Evolutionary conservation across 345 rosid species (phyloP).

Genomic region (Trapa bicornis): DNA sequence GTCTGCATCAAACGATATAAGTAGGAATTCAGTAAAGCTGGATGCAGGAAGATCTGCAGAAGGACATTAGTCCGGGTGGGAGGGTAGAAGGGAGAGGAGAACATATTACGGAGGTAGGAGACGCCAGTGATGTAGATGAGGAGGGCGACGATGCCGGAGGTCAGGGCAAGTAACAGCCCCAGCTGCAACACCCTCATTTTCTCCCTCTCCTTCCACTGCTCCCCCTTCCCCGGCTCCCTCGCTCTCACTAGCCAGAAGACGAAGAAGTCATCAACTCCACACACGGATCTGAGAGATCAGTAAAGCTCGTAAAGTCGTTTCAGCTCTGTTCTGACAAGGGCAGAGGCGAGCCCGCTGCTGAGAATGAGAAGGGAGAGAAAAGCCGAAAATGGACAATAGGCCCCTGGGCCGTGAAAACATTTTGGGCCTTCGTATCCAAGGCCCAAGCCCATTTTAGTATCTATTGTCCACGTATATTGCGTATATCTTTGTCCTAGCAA

Average conservation of each 20-base stretch:
- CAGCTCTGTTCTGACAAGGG: no score
- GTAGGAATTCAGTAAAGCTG: slow-evolving; percentile 3
- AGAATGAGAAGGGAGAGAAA: no score
- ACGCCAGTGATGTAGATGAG: slow-evolving; percentile 70
- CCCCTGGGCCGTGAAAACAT: no score
- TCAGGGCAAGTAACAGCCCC: slow-evolving; percentile 41
- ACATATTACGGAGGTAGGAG: slow-evolving; percentile 38
- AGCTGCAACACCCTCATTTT: slow-evolving; percentile 59
- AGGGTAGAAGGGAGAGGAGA: slow-evolving; percentile 4
- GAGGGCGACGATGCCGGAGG: slow-evolving; percentile 62
- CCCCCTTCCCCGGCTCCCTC: background rate
- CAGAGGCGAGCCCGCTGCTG: no score
- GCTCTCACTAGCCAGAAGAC: background rate
- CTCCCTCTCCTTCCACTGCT: background rate
- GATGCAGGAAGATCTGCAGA: background rate
- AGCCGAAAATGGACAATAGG: no score
- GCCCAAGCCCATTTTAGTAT: no score
- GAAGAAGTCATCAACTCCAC: background rate
- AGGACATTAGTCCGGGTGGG: background rate
- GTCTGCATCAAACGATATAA: slow-evolving; percentile 26
- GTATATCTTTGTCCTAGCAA: no score
- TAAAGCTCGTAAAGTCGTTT: background rate
- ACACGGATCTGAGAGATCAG: background rate
- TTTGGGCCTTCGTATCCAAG: no score
- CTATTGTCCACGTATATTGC: no score